Evolutionary conservation across 192 early-diverging fungal genomes (phyloP).

Genomic region (Coemansia javaensis): DNA sequence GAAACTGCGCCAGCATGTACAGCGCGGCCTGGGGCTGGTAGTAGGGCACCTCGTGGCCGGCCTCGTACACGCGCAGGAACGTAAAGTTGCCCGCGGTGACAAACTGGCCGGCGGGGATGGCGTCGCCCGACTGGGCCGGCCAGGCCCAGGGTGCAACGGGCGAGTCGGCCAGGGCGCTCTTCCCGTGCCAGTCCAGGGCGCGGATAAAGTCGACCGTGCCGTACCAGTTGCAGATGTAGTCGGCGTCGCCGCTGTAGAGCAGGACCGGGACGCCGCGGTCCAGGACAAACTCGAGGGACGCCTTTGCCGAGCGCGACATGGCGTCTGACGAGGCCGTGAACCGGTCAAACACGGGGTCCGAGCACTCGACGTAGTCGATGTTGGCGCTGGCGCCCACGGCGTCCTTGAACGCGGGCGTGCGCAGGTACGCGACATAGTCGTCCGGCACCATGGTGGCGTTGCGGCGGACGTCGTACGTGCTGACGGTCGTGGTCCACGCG

Average conservation of each 20-base stretch:
- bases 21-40: constrained; percentile 80
- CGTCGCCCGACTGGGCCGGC: constrained; percentile 24
- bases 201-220: constrained; percentile 29
- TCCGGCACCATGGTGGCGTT: constrained; percentile 51
- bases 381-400: constrained; percentile 52
- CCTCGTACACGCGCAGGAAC: constrained; percentile 79
- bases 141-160: constrained; percentile 27
- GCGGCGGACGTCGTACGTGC: constrained; percentile 63
- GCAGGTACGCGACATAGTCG: constrained; percentile 61
- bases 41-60: constrained; percentile 87
- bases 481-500: constrained; percentile 56
- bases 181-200: constrained; percentile 53
- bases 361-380: constrained; percentile 45
- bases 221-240: constrained; percentile 76
- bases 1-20: constrained; percentile 84
- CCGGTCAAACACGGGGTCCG: constrained; percentile 48
- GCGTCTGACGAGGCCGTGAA: constrained; percentile 46
- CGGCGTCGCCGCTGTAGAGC: constrained; percentile 76
- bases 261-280: constrained; percentile 56
- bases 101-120: constrained; percentile 54
- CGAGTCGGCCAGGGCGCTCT: constrained; percentile 11
- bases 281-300: constrained; percentile 52
- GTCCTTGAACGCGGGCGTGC: constrained; percentile 38
- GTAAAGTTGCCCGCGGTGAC: constrained; percentile 64
- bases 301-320: constrained; percentile 41